A percentile compares a stretch with the other conserved stretches of the same genome.
These are phyloP conservation scores for Ceratocystis variospora DNA, from an alignment of 2,329 filamentous ascomycete genomes.

Conservation along the genomic window DNA sequence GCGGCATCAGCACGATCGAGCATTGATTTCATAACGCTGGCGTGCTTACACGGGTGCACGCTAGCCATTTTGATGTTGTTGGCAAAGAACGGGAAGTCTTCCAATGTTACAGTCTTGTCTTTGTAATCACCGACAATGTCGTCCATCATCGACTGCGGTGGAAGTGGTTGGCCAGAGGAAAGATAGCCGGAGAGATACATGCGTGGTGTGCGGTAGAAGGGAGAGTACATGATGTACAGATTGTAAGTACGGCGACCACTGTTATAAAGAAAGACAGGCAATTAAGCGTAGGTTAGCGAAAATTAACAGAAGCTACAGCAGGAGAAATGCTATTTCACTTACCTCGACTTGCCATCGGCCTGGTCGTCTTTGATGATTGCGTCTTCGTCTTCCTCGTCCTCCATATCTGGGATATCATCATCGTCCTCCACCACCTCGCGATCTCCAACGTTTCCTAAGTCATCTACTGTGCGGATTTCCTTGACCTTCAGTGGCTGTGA, in stretches of 20 bases:
- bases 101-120: constrained; percentile 95
- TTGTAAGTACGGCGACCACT: constrained; percentile 87
- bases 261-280: neutral
- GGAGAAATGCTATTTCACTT: neutral
- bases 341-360: constrained; percentile 11
- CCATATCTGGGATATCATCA: constrained; percentile 95
- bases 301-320: neutral
- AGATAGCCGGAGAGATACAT: constrained; percentile 89
- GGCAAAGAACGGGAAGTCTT: constrained; percentile 92
- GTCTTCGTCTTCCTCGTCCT: constrained; percentile 93
- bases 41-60: constrained; percentile 94
- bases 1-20: constrained; percentile 91
- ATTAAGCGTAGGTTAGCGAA: constrained; percentile 17
- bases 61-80: constrained; percentile 89
- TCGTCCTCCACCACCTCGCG: constrained; percentile 56
- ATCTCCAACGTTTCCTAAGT: constrained; percentile 73
- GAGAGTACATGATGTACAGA: constrained; percentile 94
- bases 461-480: constrained; percentile 79
- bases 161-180: constrained; percentile 63
- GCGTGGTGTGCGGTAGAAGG: constrained; percentile 90
- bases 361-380: constrained; percentile 70
- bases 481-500: constrained; percentile 61
- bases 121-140: constrained; percentile 95
- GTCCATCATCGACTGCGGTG: constrained; percentile 83
- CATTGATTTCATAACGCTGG: constrained; percentile 93